Percentiles rank a stretch among this genome's conserved stretches.
phyloP scores from a whole-genome alignment of 805 yeast genomes.

The Barnettozyma botsteinii region DNA sequence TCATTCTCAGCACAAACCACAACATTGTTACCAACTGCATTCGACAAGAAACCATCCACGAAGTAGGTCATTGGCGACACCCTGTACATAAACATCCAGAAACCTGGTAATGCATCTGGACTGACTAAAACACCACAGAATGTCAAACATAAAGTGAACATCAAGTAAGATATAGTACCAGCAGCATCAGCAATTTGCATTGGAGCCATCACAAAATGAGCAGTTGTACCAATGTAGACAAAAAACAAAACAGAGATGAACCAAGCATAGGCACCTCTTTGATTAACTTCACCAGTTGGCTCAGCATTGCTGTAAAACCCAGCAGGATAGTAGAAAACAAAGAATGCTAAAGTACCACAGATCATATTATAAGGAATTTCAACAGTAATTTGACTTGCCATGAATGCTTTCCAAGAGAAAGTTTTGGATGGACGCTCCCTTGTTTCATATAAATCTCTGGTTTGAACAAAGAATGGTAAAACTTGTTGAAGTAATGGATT shows the following conservation, averaged over 20 bases:
- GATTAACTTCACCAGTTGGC: conserved; percentile 43
- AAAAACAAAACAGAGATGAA: conserved; percentile 44
- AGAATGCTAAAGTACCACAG: conserved; percentile 56
- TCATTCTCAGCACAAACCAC: conserved; percentile 46
- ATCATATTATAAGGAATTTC: conserved; percentile 62
- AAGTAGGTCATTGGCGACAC: conserved; percentile 63
- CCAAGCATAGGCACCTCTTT: conserved; percentile 46
- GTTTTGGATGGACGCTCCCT: conserved; percentile 71
- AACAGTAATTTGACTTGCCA: conserved; percentile 53
- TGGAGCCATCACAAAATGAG: conserved; percentile 52
- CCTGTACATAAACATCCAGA: conserved; percentile 76
- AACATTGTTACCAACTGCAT: conserved; percentile 44
- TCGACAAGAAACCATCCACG: conserved; percentile 45
- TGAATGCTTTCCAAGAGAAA: conserved; percentile 59
- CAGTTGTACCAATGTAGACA: conserved; percentile 48
- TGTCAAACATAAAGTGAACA: conserved; percentile 54
- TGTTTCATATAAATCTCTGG: conserved; percentile 62
- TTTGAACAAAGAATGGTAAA: conserved; percentile 53
- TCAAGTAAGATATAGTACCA: conserved; percentile 48
- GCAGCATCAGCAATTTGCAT: conserved; percentile 55
- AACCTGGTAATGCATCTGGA: conserved; percentile 51
- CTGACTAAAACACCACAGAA: conserved; percentile 74
- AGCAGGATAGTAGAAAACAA: conserved; percentile 68
- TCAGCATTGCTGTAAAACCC: conserved; percentile 60
- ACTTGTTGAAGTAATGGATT: conserved; percentile 56